Evolutionary conservation across 2,329 filamentous ascomycete species (phyloP).

Genomic region (Verticillium dahliae): DNA sequence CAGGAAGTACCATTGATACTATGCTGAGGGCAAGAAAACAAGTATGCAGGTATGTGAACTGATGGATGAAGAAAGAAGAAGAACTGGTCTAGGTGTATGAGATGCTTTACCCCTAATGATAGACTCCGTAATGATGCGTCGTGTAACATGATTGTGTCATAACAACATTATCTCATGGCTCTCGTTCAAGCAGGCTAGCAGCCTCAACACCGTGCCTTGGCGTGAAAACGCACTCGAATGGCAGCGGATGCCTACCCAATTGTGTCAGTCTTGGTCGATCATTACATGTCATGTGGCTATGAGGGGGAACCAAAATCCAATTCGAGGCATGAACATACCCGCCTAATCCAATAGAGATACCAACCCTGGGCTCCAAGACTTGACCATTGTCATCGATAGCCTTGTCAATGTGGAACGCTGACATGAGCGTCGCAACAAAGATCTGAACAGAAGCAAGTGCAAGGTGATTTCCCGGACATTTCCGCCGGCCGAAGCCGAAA

Average conservation of each 20-base stretch:
- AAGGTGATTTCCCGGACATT: constrained; percentile 43
- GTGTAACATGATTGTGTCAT: neutral
- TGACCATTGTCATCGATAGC: constrained; percentile 24
- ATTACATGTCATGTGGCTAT: neutral
- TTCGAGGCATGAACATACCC: constrained; percentile 2
- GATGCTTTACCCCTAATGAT: neutral
- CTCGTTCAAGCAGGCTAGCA: neutral
- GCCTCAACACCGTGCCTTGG: neutral
- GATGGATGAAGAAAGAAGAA: too few species aligned
- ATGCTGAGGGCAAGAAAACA: too few species aligned
- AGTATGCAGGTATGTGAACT: too few species aligned
- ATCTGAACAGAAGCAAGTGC: constrained; percentile 39
- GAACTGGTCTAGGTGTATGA: neutral
- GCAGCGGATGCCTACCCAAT: neutral
- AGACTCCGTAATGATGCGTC: neutral
- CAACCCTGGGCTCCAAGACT: constrained; percentile 7
- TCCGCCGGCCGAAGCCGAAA: constrained; percentile 46
- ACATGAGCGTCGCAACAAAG: constrained; percentile 30
- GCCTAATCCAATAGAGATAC: constrained; percentile 10
- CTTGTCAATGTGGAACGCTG: constrained; percentile 27
- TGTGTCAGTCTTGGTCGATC: neutral
- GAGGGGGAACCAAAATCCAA: neutral
- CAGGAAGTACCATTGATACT: too few species aligned
- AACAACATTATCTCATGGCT: neutral
- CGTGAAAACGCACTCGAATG: neutral